Evolutionary conservation across 306 rosid species (phyloP).

Genomic region (Quercus alba): DNA sequence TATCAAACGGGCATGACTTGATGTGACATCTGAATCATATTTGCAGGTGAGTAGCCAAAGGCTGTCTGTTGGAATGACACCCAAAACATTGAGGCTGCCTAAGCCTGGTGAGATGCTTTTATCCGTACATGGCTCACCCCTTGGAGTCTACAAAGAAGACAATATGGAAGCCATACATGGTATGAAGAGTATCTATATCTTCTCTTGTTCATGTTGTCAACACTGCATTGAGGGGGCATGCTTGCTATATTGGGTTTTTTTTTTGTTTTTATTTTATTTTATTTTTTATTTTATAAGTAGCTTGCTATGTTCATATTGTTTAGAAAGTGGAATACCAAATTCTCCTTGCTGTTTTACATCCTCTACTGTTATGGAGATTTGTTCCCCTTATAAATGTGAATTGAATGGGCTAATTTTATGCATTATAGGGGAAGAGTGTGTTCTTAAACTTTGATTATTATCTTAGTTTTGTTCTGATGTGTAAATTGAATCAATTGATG

Average conservation of each 20-base stretch:
- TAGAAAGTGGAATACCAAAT: constrained; percentile 2
- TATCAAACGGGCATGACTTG: background rate
- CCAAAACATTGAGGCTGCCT: constrained; percentile 72
- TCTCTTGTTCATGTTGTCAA: background rate
- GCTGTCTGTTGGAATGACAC: constrained; percentile 82
- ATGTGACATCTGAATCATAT: background rate
- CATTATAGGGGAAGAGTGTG: background rate
- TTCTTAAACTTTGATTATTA: background rate
- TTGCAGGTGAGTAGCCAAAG: constrained; percentile 74
- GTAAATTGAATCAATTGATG: constrained; percentile 17
- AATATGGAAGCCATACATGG: constrained; percentile 92
- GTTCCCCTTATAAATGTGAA: background rate
- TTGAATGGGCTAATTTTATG: background rate
- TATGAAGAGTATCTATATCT: constrained; percentile 27
- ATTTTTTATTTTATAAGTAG: too few relatives aligned
- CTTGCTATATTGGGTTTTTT: background rate
- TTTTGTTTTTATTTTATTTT: too few relatives aligned
- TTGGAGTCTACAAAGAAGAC: constrained; percentile 79
- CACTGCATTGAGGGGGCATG: constrained; percentile 2
- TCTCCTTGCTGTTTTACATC: background rate
- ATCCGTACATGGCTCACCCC: constrained; percentile 90
- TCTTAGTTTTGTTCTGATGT: constrained; percentile 12
- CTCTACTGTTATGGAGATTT: background rate
- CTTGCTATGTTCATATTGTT: background rate
- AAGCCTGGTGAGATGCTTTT: constrained; percentile 91